Percentiles rank a stretch among this genome's conserved stretches.
phyloP scores from a whole-genome alignment of 2,329 filamentous ascomycete species.

The Dothistroma septosporum region DNA sequence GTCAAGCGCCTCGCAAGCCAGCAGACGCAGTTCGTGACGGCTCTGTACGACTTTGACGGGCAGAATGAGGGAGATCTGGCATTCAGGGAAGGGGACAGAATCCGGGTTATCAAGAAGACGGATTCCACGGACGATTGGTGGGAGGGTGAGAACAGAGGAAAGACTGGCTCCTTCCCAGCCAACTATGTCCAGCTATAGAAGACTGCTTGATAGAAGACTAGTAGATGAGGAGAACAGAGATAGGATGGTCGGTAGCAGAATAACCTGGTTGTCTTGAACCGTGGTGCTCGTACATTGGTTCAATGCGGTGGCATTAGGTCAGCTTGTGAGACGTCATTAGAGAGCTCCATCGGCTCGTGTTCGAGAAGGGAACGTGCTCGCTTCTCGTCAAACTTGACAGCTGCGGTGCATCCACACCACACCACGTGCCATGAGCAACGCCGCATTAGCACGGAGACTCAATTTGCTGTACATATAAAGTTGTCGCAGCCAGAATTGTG shows the following conservation, averaged over 20 bases:
- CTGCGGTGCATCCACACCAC: neutral
- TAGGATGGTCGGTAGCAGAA: neutral
- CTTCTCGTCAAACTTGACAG: neutral
- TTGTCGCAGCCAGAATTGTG: neutral
- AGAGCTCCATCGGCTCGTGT: neutral
- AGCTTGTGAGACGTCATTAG: neutral
- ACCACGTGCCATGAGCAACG: neutral
- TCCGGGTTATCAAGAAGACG: constrained; percentile 73
- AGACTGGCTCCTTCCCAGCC: constrained; percentile 70
- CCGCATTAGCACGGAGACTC: neutral
- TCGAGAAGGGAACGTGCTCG: neutral
- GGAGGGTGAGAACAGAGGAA: constrained; percentile 70
- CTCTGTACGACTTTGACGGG: constrained; percentile 70
- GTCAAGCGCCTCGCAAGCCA: constrained; percentile 53
- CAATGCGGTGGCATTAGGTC: neutral
- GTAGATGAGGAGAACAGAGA: neutral
- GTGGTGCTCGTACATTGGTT: neutral
- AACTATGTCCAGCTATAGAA: constrained; percentile 57
- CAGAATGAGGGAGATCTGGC: constrained; percentile 66
- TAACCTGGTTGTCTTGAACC: neutral
- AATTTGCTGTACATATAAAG: neutral
- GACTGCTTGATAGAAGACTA: neutral
- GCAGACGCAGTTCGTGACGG: constrained; percentile 49
- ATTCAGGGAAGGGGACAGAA: constrained; percentile 73
- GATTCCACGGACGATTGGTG: constrained; percentile 82